A percentile compares a stretch with the other conserved stretches of the same genome.
Evolutionary conservation across 371 early-diverging fungal genomes (phyloP).

Genomic region (Choanephora cucurbitarum): DNA sequence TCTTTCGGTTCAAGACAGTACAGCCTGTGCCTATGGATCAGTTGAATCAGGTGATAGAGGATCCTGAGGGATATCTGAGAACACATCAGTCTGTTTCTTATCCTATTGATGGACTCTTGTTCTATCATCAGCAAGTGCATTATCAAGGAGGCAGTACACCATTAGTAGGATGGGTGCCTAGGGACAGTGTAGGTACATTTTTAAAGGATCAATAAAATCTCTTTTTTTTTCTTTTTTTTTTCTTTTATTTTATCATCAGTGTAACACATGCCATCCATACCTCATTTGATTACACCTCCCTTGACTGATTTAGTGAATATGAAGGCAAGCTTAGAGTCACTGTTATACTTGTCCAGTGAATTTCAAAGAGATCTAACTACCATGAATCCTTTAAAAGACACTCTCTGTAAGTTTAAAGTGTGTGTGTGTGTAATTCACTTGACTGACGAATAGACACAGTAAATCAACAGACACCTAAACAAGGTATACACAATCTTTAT

Average conservation of each 20-base stretch:
- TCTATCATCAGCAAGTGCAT: conserved; percentile 59
- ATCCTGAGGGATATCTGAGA: conserved; percentile 32
- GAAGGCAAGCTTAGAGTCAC: conserved; percentile 41
- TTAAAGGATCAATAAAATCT: too few species aligned
- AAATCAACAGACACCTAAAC: conserved; percentile 12
- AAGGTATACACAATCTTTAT: not conserved
- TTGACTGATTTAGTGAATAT: conserved; percentile 35
- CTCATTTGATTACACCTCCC: too few species aligned
- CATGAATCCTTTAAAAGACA: too few species aligned
- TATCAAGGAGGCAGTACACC: conserved; percentile 61
- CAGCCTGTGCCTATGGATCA: conserved; percentile 28
- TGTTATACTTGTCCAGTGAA: conserved; percentile 33
- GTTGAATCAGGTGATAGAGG: conserved; percentile 19
- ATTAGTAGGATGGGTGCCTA: conserved; percentile 60
- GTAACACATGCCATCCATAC: too few species aligned
- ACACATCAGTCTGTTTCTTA: conserved; percentile 28
- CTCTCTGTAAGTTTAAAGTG: too few species aligned
- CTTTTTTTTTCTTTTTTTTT: too few species aligned
- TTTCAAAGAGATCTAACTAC: conserved; percentile 33
- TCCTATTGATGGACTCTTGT: conserved; percentile 56
- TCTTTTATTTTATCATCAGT: too few species aligned
- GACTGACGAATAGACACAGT: too few species aligned
- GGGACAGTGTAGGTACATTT: conserved; percentile 14
- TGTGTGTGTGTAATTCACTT: too few species aligned
- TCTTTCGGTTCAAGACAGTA: conserved; percentile 38